Conservation (phyloP, 2,329 filamentous ascomycete genomes). For the Fusarium albidum region DNA sequence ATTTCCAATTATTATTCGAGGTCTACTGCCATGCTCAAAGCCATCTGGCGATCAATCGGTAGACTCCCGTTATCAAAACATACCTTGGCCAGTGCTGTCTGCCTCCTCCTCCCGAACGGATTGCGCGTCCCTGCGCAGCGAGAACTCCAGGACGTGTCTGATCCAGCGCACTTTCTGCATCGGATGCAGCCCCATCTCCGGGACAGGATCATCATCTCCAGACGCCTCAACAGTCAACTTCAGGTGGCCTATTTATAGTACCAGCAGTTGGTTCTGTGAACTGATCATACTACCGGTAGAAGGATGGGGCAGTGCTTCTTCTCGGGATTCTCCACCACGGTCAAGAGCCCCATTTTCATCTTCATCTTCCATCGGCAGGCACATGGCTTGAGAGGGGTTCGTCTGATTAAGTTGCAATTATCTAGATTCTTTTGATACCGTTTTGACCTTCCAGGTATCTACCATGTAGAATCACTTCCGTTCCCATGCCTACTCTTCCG, state of each 20-base stretch:
- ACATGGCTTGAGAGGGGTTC: no score
- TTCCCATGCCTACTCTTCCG: constrained; percentile 1
- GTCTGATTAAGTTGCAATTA: no score
- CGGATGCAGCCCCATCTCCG: not conserved
- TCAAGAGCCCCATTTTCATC: not conserved
- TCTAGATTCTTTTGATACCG: no score
- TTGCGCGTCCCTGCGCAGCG: no score
- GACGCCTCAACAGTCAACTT: no score
- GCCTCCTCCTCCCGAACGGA: no score
- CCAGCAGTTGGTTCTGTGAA: constrained; percentile 5
- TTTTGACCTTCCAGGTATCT: constrained; percentile 21
- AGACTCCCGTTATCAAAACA: no score
- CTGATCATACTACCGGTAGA: not conserved
- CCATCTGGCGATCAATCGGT: no score
- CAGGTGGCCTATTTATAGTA: constrained; percentile 24
- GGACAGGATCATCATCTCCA: constrained; percentile 6
- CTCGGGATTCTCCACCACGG: not conserved
- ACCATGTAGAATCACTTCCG: constrained; percentile 19
- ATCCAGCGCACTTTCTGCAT: constrained; percentile 4
- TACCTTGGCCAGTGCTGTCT: no score
- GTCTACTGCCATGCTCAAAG: no score
- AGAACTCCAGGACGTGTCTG: not conserved
- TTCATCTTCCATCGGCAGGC: not conserved
- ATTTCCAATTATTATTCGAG: no score
- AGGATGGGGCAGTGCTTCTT: constrained; percentile 22